Evolutionary conservation across 2,329 filamentous ascomycete genomes (phyloP), one percentile per base, ranked within the genome.

Genomic region (Bipolaris gigantea): DNA sequence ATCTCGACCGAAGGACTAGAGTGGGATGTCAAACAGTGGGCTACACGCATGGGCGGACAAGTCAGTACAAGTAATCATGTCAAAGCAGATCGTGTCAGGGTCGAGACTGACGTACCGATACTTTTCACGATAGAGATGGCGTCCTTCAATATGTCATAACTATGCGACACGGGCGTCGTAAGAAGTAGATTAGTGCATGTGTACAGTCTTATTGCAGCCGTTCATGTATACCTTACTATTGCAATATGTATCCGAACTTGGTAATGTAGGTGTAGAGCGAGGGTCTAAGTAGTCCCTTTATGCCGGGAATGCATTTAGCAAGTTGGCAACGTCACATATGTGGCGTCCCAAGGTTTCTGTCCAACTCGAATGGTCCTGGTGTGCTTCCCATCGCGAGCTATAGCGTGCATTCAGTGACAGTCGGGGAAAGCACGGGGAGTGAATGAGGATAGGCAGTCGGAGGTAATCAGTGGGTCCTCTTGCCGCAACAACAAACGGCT

Each of bases 11-110:
- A 79, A 13, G 94, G 94, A 0, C 78, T 97, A 18, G 87, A 96
- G 71, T 99, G 94, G 94, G 92, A 99, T 75, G 89, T 99, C 1
- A 71, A 80, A 55, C 79, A 90, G 56, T 96, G 93, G 92, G 76
- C 83, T 61, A 96, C 79, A 19, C 72, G 76, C 45, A 77, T 81
- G 70, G 79, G 79, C 15, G 73, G 73, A 2, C 74, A 77, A 53
- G 74, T 81, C 53, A 81, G 79, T 60, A 79, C 79, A 6, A 80
- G 78, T 56, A 81, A 81, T 58, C 79, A 80, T 53, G 72, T 79
- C 46, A 72, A 76, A 36, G 64, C 67, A 6, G 74, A 79, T 32
- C 52, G 69, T 21, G 64, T 80, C 9, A 62, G 63, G 10, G 68
- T 81, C 16, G 64, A 66, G 34, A 77, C 76, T 21, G 72, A 76